These are phyloP conservation scores for Alternaria viburni DNA, from an alignment of 2,329 filamentous ascomycete genomes.

Conservation along the genomic window DNA sequence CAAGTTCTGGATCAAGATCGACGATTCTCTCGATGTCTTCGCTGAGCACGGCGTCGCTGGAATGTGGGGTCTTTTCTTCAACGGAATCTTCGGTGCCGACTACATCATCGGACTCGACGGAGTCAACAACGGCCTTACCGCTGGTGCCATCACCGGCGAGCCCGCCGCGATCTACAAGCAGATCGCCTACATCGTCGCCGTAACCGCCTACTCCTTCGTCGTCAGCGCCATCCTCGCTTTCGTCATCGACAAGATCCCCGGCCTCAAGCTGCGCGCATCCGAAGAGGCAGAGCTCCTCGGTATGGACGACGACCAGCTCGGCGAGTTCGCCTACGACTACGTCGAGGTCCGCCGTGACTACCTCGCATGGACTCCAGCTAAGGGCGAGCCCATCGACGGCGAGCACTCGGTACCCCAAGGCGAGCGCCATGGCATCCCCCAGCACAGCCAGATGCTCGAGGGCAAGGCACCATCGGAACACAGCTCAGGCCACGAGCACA, in stretches of 20 bases:
- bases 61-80: conserved; percentile 79
- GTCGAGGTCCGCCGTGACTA: conserved; percentile 89
- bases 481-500: conserved; percentile 53
- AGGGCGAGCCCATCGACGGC: conserved; percentile 66
- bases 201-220: conserved; percentile 72
- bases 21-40: conserved; percentile 90
- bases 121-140: conserved; percentile 67
- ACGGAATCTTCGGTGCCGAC: conserved; percentile 76
- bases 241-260: conserved; percentile 75
- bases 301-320: conserved; percentile 90
- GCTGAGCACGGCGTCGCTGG: conserved; percentile 87
- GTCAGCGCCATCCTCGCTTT: conserved; percentile 77
- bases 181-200: conserved; percentile 75
- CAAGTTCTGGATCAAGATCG: conserved; percentile 78
- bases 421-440: conserved; percentile 71
- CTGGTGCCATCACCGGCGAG: conserved; percentile 75
- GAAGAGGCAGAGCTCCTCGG: conserved; percentile 84
- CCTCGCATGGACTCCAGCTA: conserved; percentile 83
- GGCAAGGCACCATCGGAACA: conserved; percentile 58
- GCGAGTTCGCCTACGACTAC: conserved; percentile 90
- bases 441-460: conserved; percentile 71
- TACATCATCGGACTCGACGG: conserved; percentile 79
- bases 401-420: conserved; percentile 68
- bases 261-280: conserved; percentile 77
- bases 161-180: conserved; percentile 79